Conservation (phyloP, 306 rosid genomes). For the Citrullus amarus region DNA sequence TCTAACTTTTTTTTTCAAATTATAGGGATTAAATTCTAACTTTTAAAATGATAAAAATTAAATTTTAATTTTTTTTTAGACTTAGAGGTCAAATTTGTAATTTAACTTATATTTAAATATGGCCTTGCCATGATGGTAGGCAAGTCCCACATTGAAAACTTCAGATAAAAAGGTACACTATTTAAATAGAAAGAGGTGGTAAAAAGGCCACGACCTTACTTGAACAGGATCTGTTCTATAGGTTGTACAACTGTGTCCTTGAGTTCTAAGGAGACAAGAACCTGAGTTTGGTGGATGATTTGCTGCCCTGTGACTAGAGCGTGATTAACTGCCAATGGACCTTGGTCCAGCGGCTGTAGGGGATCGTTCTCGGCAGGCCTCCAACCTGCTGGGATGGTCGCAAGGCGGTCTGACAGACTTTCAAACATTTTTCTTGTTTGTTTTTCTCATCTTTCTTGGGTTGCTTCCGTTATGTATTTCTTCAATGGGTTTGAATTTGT, state of each 20-base stretch:
- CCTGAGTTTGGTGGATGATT: constrained; percentile 19
- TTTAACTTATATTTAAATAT: too few relatives aligned
- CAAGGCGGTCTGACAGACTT: too few relatives aligned
- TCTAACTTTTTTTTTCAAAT: too few relatives aligned
- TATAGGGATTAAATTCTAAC: too few relatives aligned
- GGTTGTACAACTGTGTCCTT: background rate
- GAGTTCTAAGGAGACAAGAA: constrained; percentile 15
- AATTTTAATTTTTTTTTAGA: too few relatives aligned
- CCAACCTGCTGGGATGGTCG: too few relatives aligned
- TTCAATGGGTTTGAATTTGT: too few relatives aligned
- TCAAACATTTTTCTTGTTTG: background rate
- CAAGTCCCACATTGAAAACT: background rate
- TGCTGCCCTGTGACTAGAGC: background rate
- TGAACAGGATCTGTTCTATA: background rate
- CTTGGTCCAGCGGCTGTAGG: background rate
- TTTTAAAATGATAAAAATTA: too few relatives aligned
- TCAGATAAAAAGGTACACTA: background rate
- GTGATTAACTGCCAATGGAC: background rate
- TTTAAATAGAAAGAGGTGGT: background rate
- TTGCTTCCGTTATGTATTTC: background rate
- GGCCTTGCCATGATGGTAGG: too few relatives aligned
- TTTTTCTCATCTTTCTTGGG: too few relatives aligned
- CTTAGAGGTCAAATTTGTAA: too few relatives aligned
- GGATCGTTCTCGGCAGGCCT: background rate
- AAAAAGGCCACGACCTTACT: background rate